Conservation (phyloP, 1,284 basidiomycete genomes). For the Sphaerobolus stellatus region DNA sequence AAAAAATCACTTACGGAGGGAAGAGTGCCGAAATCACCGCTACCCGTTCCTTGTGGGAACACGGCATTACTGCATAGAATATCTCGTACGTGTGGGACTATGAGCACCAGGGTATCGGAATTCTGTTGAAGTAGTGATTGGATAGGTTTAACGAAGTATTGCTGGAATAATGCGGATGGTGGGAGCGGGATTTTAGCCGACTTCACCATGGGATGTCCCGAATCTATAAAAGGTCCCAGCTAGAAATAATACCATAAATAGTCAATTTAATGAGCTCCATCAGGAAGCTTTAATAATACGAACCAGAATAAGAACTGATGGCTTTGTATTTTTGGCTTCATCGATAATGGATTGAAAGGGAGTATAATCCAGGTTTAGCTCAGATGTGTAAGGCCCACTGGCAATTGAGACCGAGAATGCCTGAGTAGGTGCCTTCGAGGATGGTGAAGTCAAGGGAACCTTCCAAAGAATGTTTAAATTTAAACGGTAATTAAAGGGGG, state of each 20-base stretch:
- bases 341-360: slow-evolving; percentile 65
- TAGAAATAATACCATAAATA: slow-evolving; percentile 30
- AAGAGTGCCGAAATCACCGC: slow-evolving; percentile 35
- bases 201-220: slow-evolving; percentile 70
- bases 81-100: slow-evolving; percentile 85
- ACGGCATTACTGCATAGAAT: slow-evolving; percentile 78
- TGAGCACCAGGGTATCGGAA: slow-evolving; percentile 67
- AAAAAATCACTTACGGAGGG: slow-evolving; percentile 2
- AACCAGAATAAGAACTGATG: slow-evolving; percentile 80
- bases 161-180: slow-evolving; percentile 70
- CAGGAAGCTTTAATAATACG: slow-evolving; percentile 24
- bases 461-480: slow-evolving; percentile 22
- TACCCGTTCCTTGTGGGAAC: slow-evolving; percentile 82
- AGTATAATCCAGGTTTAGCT: slow-evolving; percentile 73
- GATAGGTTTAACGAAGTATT: slow-evolving; percentile 63
- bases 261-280: no score
- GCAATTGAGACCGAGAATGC: slow-evolving; percentile 69
- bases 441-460: slow-evolving; percentile 50
- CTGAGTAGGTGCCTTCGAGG: slow-evolving; percentile 30
- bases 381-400: slow-evolving; percentile 81
- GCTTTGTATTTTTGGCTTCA: slow-evolving; percentile 57
- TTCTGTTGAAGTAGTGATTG: slow-evolving; percentile 57
- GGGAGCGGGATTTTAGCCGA: slow-evolving; percentile 66
- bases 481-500: slow-evolving; percentile 30
- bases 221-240: slow-evolving; percentile 90